Percentiles rank a stretch among this genome's conserved stretches.
phyloP scores from a whole-genome alignment of 257 asterid species.

The Lycium ferocissimum region DNA sequence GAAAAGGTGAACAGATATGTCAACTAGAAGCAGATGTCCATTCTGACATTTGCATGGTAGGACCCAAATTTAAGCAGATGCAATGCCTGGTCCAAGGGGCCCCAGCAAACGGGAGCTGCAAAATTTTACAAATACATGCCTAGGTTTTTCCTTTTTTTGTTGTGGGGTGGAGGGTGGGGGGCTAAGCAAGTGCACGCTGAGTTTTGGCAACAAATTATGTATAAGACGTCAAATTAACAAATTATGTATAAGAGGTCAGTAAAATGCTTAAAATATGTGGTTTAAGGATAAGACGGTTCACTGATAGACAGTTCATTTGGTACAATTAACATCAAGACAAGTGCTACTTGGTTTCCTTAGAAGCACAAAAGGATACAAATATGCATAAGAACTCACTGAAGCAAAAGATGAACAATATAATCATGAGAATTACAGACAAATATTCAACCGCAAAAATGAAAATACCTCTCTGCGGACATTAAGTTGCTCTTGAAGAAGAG shows the following conservation, averaged over 20 bases:
- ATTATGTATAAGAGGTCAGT: background rate
- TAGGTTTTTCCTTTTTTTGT: background rate
- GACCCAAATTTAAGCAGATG: background rate
- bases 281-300: background rate
- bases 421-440: slow-evolving; percentile 21
- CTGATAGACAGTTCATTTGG: background rate
- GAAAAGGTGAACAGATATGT: slow-evolving; percentile 8
- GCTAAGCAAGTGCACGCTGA: background rate
- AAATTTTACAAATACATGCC: slow-evolving; percentile 9
- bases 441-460: slow-evolving; percentile 23
- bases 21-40: background rate
- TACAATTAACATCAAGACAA: slow-evolving; percentile 20
- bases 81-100: slow-evolving; percentile 6
- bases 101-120: background rate
- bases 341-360: background rate
- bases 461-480: slow-evolving; percentile 86
- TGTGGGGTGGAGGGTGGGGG: background rate
- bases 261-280: background rate
- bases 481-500: slow-evolving; percentile 88
- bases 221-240: too few species aligned
- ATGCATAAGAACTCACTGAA: slow-evolving; percentile 19
- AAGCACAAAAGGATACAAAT: slow-evolving; percentile 11
- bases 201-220: background rate
- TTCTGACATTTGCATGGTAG: background rate
- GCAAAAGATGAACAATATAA: slow-evolving; percentile 30